Evolutionary conservation across 163 green algal species (phyloP), one percentile per base, ranked within the genome.

Genomic region (Chloromonas sp.): DNA sequence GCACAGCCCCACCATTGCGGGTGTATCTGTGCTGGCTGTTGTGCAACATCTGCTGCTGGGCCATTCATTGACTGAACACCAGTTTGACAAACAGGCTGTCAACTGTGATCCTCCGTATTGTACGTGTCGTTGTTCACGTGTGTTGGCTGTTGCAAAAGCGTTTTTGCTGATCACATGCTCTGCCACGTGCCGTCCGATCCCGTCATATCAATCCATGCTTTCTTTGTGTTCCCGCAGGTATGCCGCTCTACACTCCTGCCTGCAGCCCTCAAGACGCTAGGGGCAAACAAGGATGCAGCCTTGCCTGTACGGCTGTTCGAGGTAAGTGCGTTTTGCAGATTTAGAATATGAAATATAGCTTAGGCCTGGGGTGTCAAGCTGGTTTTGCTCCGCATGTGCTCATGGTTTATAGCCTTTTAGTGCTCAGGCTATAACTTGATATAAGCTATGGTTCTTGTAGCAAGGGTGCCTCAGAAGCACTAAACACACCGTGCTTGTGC

Each of bases 281-380:
- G 90, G 3, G 91, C 95, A 71, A 99, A 98, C 91, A 97, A 96
- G 84, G 94, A 98, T 80, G 92, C 94, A 57, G 91, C 97, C 15
- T 91, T 99, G 83, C 97, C 97, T 1, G 83, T 99, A 57, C 95
- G 95, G 87, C 92, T 99, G 71, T 99, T 99, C 89, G 97, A 99
- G 92, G 70, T 91, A 36, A 36, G 36, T 36, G 36, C 36, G 36
- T 36, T 36, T 77, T 70, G 83, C 2, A 60, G 14, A 58, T 60
- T 61, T 11, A 57, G 13, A 81, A 11, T 58, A 57, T 81, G 76
- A 36, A 36, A 36, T 36, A 36, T 36, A 36, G 36, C 36, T 36
- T 36, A 36, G 36, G 66, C 8, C 66, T 8, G 66, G 8, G 66
- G 66, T 13, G 66, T 8, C 11, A 76, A 8, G 57, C 71, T 60